Base-by-base conservation (phyloP, 2,329 filamentous ascomycete genomes). In the Epicoccum nigrum region DNA sequence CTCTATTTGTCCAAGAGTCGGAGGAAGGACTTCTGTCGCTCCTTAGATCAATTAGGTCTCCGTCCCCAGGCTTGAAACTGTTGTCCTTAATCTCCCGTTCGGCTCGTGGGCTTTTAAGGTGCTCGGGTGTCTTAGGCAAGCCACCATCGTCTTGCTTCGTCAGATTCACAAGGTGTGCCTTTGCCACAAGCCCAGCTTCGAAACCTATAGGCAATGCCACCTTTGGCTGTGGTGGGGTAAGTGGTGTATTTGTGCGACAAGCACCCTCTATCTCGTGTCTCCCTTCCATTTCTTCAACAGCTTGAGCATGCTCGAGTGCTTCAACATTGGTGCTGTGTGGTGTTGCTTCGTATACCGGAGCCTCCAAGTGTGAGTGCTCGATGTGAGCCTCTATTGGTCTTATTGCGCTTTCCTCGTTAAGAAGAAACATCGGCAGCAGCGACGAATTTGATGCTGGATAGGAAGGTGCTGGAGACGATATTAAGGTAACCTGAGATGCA, bases 221-320 rank as follows among this genome's bases (percentile, higher is more conserved):
- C 9, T 21, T 27, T 7, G 49, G 38, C 6, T 47, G 49, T n/a
- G 47, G 34, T 44, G 40, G 40, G 5, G 28, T 30, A 15, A 44
- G 13, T 6, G 47, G 40, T n/a, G 40, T 23, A 4, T 7, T n/a
- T 4, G 20, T 34, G 11, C 34, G 34, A 30, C 11, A 9, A 17
- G 5, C 17, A 23, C 17, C 8, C 27, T 34, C 34, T 32, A 16
- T 16, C 11, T 51, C 42, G 13, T 38, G 25, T 19, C 5, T 38
- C 9, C 7, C n/a, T 12, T 49, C 40, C 19, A 17, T 28, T 21
- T 44, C 54, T 27, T 50, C 49, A 1, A 39, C 37, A 4, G 28
- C 44, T n/a, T 61, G 56, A 30, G 51, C 56, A 20, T 32, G 54
- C 25, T 61, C 58, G 12, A 16, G 45, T 19, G 31, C 54, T 45